Evolutionary conservation across 1,284 basidiomycete genomes (phyloP).

Genomic region (Tremellales sp.): DNA sequence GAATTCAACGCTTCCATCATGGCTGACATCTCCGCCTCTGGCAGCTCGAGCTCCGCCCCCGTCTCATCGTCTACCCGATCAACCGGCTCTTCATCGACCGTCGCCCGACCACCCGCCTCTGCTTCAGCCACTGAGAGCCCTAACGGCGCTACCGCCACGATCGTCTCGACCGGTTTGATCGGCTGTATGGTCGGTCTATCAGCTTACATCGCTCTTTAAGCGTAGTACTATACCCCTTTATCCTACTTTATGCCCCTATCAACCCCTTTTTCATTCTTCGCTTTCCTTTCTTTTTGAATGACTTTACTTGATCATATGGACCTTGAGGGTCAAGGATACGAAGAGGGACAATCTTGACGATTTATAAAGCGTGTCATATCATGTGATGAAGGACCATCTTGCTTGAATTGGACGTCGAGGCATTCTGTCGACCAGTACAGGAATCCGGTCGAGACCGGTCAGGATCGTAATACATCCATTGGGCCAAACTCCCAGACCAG

Average conservation of each 20-base stretch:
- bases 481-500: no score
- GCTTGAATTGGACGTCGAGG: no score
- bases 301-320: not conserved
- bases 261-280: not conserved
- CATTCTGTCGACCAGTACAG: no score
- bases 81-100: not conserved
- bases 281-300: not conserved
- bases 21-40: slow-evolving; percentile 22
- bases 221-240: not conserved
- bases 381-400: no score
- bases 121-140: not conserved
- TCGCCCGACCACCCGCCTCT: not conserved
- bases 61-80: not conserved
- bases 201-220: not conserved
- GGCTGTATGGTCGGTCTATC: not conserved
- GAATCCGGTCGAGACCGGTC: no score
- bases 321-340: no score
- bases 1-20: slow-evolving; percentile 39
- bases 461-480: no score
- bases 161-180: not conserved
- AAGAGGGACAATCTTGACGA: no score
- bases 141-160: not conserved
- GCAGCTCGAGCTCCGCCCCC: not conserved
- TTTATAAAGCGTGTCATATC: no score
- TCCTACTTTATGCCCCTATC: not conserved